Evolutionary conservation across 2,329 filamentous ascomycete genomes (phyloP).

Genomic region (Phialophora tarda): DNA sequence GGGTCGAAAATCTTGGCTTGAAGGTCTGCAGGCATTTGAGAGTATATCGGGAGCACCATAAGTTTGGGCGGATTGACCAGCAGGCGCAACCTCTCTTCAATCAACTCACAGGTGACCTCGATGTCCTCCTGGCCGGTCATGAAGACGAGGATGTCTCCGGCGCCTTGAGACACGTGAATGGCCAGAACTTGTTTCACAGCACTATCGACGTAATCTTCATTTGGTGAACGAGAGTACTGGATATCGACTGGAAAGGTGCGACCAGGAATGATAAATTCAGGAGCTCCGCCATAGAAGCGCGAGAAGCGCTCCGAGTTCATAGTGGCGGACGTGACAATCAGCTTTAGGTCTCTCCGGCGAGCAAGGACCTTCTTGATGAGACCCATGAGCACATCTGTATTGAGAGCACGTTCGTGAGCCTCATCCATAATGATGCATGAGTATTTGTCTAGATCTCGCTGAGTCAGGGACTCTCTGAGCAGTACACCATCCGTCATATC

Average conservation of each 20-base stretch:
- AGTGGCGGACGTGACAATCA: conserved; percentile 97
- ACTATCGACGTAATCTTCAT: conserved; percentile 96
- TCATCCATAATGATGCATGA: conserved; percentile 99
- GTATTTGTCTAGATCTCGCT: conserved; percentile 91
- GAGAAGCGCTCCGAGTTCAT: conserved; percentile 98
- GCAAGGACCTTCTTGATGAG: conserved; percentile 96
- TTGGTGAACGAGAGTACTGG: conserved; percentile 91
- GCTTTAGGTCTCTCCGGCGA: conserved; percentile 84
- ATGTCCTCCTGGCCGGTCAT: conserved; percentile 99
- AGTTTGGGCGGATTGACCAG: conserved; percentile 95
- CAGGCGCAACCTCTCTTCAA: conserved; percentile 83
- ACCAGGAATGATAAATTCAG: conserved; percentile 94
- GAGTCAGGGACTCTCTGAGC: conserved; percentile 88
- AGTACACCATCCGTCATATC: conserved; percentile 98
- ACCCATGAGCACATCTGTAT: conserved; percentile 97
- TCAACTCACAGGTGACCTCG: conserved; percentile 90
- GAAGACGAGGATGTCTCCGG: conserved; percentile 94
- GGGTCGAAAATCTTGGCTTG: conserved; percentile 98
- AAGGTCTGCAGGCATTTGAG: conserved; percentile 97
- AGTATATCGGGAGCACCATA: conserved; percentile 96
- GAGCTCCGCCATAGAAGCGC: conserved; percentile 92
- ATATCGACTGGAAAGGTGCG: conserved; percentile 97
- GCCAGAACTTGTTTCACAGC: conserved; percentile 94
- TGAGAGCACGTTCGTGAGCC: conserved; percentile 93
- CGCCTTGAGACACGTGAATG: conserved; percentile 92